These are phyloP conservation scores for Ajuga chamaepitys DNA, from an alignment of 257 asterid genomes.

Conservation along the genomic window DNA sequence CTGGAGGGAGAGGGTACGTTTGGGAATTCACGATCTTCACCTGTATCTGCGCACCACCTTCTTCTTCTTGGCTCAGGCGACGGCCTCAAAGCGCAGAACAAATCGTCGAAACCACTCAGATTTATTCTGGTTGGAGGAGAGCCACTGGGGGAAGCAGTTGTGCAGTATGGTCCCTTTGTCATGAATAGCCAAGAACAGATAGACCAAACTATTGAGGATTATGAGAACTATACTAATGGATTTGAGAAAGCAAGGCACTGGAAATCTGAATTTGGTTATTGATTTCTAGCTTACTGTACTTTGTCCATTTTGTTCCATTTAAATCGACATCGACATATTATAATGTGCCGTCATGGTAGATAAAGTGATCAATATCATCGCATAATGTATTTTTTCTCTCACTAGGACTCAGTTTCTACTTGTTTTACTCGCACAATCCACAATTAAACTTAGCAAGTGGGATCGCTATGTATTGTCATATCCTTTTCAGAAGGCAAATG, in stretches of 20 bases:
- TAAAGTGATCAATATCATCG: neutral
- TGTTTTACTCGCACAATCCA: too few relatives aligned
- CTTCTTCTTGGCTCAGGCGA: slow-evolving; percentile 64
- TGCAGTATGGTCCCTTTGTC: slow-evolving; percentile 85
- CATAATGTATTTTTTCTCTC: too few relatives aligned
- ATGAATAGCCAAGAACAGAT: slow-evolving; percentile 74
- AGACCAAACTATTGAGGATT: slow-evolving; percentile 69
- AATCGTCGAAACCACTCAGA: slow-evolving; percentile 40
- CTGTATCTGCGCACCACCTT: slow-evolving; percentile 52
- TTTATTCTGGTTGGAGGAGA: slow-evolving; percentile 73
- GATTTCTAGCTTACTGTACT: neutral
- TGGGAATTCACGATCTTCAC: slow-evolving; percentile 30
- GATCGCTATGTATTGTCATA: too few relatives aligned
- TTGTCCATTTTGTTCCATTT: neutral
- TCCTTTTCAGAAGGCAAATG: too few relatives aligned
- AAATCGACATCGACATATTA: neutral
- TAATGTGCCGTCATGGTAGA: neutral
- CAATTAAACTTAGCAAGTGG: too few relatives aligned
- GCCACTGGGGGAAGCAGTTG: slow-evolving; percentile 79
- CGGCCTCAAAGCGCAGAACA: slow-evolving; percentile 63
- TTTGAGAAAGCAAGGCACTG: slow-evolving; percentile 80
- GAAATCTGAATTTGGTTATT: slow-evolving; percentile 54
- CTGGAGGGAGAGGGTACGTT: slow-evolving; percentile 79
- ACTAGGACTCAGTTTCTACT: too few relatives aligned
- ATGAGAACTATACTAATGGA: slow-evolving; percentile 61